Evolutionary conservation across 805 yeast genomes (phyloP).

Genomic region (Wickerhamomyces ciferrii): DNA sequence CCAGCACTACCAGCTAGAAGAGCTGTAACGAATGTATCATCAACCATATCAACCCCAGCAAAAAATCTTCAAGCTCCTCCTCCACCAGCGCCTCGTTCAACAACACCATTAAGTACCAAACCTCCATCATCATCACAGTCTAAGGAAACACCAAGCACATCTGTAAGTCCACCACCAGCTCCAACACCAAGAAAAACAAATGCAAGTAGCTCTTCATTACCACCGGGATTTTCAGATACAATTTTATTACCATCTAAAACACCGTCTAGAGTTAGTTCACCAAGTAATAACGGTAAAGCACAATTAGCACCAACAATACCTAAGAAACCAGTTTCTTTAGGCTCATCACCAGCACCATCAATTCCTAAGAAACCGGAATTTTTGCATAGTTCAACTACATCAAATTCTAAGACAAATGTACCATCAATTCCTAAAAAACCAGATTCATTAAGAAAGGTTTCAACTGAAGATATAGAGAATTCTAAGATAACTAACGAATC

Average conservation of each 20-base stretch:
- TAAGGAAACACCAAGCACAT: background rate
- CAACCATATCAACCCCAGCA: background rate
- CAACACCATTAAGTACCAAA: slow-evolving; percentile 5
- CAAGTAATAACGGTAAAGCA: slow-evolving; percentile 10
- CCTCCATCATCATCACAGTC: slow-evolving; percentile 3
- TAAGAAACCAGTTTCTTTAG: slow-evolving; percentile 1
- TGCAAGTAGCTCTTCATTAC: slow-evolving; percentile 14
- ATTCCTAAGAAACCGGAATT: slow-evolving; percentile 14
- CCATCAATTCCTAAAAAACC: slow-evolving; percentile 12
- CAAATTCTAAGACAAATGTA: slow-evolving; percentile 11
- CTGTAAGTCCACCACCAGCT: slow-evolving; percentile 21
- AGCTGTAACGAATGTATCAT: slow-evolving; percentile 2
- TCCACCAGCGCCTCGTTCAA: slow-evolving; percentile 7
- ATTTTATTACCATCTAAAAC: slow-evolving; percentile 26
- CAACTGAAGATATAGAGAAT: background rate
- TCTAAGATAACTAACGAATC: background rate
- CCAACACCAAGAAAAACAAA: slow-evolving; percentile 25
- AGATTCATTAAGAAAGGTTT: background rate
- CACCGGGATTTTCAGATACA: slow-evolving; percentile 31
- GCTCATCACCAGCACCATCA: slow-evolving; percentile 1
- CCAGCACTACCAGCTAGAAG: slow-evolving; percentile 15
- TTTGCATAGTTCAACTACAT: slow-evolving; percentile 3
- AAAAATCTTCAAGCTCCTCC: background rate
- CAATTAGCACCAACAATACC: slow-evolving; percentile 9
- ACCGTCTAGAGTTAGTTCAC: slow-evolving; percentile 13